Evolutionary conservation across 2,329 filamentous ascomycete genomes (phyloP).

Genomic region (Sarocladium brachiariae): DNA sequence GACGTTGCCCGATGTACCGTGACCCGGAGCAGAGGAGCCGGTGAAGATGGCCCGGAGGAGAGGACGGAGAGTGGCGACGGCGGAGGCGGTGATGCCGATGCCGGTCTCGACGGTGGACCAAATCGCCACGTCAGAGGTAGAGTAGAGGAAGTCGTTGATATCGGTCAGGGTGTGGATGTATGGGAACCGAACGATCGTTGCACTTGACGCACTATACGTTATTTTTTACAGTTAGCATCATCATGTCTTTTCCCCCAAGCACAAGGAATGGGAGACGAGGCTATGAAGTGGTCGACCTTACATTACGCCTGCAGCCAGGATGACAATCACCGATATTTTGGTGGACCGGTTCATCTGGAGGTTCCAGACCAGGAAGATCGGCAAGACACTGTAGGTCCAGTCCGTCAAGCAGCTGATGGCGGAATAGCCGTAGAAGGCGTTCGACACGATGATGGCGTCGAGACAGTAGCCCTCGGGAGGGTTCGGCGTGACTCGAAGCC

Average conservation of each 20-base stretch:
- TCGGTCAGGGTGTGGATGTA: slow-evolving; percentile 31
- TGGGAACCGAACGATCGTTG: slow-evolving; percentile 35
- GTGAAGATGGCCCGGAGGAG: slow-evolving; percentile 21
- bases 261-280: not conserved
- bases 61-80: slow-evolving; percentile 32
- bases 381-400: slow-evolving; percentile 33
- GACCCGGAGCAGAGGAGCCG: slow-evolving; percentile 13
- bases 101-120: slow-evolving; percentile 39
- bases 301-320: slow-evolving; percentile 29
- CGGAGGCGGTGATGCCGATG: slow-evolving; percentile 33
- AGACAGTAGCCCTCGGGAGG: slow-evolving; percentile 26
- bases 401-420: slow-evolving; percentile 31
- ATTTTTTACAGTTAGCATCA: no score
- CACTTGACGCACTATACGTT: slow-evolving; percentile 27
- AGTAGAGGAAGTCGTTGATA: slow-evolving; percentile 35
- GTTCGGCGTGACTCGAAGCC: slow-evolving; percentile 21
- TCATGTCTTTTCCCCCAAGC: no score
- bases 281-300: slow-evolving; percentile 15
- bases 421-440: slow-evolving; percentile 29
- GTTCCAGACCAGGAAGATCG: slow-evolving; percentile 33
- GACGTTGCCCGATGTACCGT: slow-evolving; percentile 15
- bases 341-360: slow-evolving; percentile 31
- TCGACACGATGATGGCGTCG: slow-evolving; percentile 18
- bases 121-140: slow-evolving; percentile 35
- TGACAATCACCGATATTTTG: slow-evolving; percentile 27